Percentiles rank a stretch among this genome's conserved stretches.
Conservation (phyloP, 2,329 filamentous ascomycete species). For the Fusarium penzigii region DNA sequence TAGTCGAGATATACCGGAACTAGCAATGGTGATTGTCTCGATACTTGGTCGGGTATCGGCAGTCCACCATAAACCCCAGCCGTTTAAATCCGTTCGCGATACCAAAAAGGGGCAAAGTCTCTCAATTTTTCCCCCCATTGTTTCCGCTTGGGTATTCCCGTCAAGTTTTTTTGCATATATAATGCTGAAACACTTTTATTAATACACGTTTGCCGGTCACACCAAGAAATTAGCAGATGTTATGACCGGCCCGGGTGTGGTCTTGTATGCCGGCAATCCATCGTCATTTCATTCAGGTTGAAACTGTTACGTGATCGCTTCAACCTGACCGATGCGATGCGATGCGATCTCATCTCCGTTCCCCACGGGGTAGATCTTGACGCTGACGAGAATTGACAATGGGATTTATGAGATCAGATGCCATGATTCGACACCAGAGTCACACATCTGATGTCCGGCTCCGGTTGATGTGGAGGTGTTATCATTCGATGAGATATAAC, state of each 20-base stretch:
- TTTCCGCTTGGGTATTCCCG: background rate
- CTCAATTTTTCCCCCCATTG: background rate
- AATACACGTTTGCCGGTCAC: background rate
- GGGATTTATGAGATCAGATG: background rate
- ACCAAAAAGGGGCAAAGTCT: background rate
- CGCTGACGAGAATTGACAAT: background rate
- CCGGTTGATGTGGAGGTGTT: too few relatives aligned
- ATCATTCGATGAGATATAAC: too few relatives aligned
- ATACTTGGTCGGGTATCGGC: background rate
- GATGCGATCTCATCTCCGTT: background rate
- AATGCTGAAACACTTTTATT: background rate
- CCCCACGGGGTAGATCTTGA: background rate
- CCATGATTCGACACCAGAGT: background rate
- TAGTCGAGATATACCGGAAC: background rate
- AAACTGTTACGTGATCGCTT: background rate
- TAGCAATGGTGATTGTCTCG: background rate
- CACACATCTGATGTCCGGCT: background rate
- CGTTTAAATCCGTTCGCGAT: background rate
- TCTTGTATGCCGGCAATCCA: background rate
- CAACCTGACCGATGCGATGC: background rate
- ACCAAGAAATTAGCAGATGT: background rate
- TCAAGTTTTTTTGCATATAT: background rate
- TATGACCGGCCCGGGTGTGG: background rate
- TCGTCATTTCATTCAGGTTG: background rate
- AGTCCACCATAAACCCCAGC: background rate